Conservation (phyloP, 805 yeast genomes). For the Kodamaea jinghongensis region DNA sequence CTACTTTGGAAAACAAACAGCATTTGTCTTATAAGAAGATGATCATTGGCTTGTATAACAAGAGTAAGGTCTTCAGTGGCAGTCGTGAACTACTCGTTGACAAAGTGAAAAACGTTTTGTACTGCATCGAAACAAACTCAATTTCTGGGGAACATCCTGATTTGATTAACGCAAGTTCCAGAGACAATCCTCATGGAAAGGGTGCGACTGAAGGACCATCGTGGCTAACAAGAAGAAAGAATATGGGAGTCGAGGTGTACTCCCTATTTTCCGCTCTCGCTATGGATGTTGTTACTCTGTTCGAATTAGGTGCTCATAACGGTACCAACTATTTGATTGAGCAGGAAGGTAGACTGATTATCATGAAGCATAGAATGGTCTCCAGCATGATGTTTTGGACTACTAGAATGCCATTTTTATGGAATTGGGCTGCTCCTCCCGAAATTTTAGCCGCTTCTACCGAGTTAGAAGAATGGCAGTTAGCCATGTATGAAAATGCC, state of each 20-base stretch:
- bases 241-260: slow-evolving; percentile 53
- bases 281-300: slow-evolving; percentile 64
- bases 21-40: slow-evolving; percentile 42
- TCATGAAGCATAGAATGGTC: slow-evolving; percentile 45
- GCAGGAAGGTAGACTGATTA: slow-evolving; percentile 36
- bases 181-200: slow-evolving; percentile 32
- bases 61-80: slow-evolving; percentile 32
- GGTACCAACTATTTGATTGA: slow-evolving; percentile 45
- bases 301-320: slow-evolving; percentile 52
- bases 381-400: slow-evolving; percentile 67
- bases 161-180: slow-evolving; percentile 30
- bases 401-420: slow-evolving; percentile 54
- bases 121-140: slow-evolving; percentile 25
- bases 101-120: slow-evolving; percentile 26
- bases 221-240: slow-evolving; percentile 29
- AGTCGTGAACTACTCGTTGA: slow-evolving; percentile 25
- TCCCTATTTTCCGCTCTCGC: slow-evolving; percentile 68
- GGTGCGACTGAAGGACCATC: slow-evolving; percentile 20
- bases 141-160: slow-evolving; percentile 34
- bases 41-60: slow-evolving; percentile 32
- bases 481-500: slow-evolving; percentile 31
- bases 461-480: slow-evolving; percentile 47
- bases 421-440: slow-evolving; percentile 47
- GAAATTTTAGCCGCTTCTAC: slow-evolving; percentile 36
- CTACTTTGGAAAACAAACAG: slow-evolving; percentile 46